Conservation (phyloP, 1,139 yeast genomes). For the Yamadazyma songkhlaensis region DNA sequence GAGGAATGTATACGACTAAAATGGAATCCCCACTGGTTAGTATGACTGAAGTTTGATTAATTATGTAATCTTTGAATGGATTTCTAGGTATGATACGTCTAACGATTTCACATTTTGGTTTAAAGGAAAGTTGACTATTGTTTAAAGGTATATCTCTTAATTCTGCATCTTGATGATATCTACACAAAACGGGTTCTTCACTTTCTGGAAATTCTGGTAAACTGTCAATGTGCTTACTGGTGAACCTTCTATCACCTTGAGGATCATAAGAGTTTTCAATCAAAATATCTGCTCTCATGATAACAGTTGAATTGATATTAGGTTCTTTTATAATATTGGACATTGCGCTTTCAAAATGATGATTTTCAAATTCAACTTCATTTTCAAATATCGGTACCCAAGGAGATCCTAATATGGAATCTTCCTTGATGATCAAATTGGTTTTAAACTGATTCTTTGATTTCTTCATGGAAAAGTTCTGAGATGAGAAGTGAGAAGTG, state of each 20-base stretch:
- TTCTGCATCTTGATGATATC: slow-evolving; percentile 54
- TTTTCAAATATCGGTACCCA: slow-evolving; percentile 63
- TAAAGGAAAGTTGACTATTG: slow-evolving; percentile 24
- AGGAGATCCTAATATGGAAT: slow-evolving; percentile 55
- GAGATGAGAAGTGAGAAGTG: no score
- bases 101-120: slow-evolving; percentile 53
- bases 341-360: slow-evolving; percentile 76
- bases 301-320: slow-evolving; percentile 87
- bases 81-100: slow-evolving; percentile 86
- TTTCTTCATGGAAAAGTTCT: slow-evolving; percentile 11
- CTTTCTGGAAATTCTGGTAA: slow-evolving; percentile 33
- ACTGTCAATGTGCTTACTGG: slow-evolving; percentile 30
- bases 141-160: slow-evolving; percentile 47
- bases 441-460: slow-evolving; percentile 3
- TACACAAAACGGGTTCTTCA: slow-evolving; percentile 37
- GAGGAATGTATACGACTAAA: slow-evolving; percentile 74
- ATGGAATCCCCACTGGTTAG: slow-evolving; percentile 33
- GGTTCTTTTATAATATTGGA: slow-evolving; percentile 79
- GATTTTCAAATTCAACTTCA: slow-evolving; percentile 40
- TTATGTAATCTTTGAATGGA: slow-evolving; percentile 77
- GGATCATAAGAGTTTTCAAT: slow-evolving; percentile 49
- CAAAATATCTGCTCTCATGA: slow-evolving; percentile 82
- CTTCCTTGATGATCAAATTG: slow-evolving; percentile 8
- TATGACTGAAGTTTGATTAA: slow-evolving; percentile 80
- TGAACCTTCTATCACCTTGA: slow-evolving; percentile 31